These are phyloP conservation scores for Dryas alaskensis DNA, from an alignment of 306 rosid species.

Conservation along the genomic window DNA sequence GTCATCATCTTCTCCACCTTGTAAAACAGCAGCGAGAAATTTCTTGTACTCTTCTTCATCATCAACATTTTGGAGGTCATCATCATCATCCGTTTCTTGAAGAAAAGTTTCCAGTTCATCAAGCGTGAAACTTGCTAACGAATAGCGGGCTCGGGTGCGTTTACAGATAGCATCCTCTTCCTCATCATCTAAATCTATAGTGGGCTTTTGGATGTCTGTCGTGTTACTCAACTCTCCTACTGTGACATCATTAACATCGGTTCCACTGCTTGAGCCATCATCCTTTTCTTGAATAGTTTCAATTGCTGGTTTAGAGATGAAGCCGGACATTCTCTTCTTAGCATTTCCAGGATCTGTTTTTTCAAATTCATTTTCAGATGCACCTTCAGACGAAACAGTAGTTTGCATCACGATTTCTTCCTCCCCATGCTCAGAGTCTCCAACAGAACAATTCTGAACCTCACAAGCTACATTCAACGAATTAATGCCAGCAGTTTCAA, in stretches of 20 bases:
- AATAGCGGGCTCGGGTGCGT: constrained; percentile 94
- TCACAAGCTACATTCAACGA: constrained; percentile 22
- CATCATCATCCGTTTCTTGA: constrained; percentile 97
- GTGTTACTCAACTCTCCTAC: constrained; percentile 38
- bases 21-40: constrained; percentile 83
- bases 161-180: constrained; percentile 81
- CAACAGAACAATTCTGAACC: constrained; percentile 28
- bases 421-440: constrained; percentile 51
- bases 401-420: constrained; percentile 56
- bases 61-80: constrained; percentile 78
- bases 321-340: constrained; percentile 28
- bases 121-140: constrained; percentile 79
- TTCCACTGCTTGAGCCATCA: constrained; percentile 26
- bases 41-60: constrained; percentile 91
- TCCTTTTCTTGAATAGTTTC: constrained; percentile 43
- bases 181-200: constrained; percentile 48
- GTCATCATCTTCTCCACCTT: constrained; percentile 57
- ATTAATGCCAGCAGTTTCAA: constrained; percentile 29
- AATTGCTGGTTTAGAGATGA: constrained; percentile 32
- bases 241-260: constrained; percentile 31
- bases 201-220: constrained; percentile 29
- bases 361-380: constrained; percentile 32
- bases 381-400: constrained; percentile 25
- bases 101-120: constrained; percentile 94
- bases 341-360: constrained; percentile 21